Conservation (phyloP, 2,329 filamentous ascomycete species). For the Sporothrix sp. region DNA sequence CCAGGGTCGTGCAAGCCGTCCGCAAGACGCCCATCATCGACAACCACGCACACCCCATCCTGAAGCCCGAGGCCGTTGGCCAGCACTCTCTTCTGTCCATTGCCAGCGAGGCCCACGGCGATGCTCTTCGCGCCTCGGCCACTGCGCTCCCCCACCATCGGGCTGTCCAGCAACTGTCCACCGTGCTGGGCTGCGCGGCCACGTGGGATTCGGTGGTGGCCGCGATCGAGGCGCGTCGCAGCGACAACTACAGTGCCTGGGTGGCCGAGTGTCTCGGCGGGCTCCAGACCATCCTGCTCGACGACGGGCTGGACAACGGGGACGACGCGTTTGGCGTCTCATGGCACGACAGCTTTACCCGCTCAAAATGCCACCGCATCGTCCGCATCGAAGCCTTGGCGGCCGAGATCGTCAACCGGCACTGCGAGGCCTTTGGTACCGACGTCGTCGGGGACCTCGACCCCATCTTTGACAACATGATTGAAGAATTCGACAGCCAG, state of each 20-base stretch:
- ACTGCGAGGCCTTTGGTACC: conserved; percentile 26
- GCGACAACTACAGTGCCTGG: conserved; percentile 44
- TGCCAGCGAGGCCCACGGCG: conserved; percentile 61
- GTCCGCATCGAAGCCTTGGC: conserved; percentile 69
- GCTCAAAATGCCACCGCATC: conserved; percentile 58
- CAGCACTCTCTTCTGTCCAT: conserved; percentile 48
- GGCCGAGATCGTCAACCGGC: conserved; percentile 46
- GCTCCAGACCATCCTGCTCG: conserved; percentile 66
- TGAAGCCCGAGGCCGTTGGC: conserved; percentile 40
- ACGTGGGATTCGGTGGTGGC: conserved; percentile 48
- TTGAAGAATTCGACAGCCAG: conserved; percentile 38
- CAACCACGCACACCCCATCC: conserved; percentile 61
- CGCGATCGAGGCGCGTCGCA: conserved; percentile 33
- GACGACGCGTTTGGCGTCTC: conserved; percentile 47
- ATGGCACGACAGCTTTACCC: conserved; percentile 58
- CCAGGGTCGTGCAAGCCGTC: conserved; percentile 33
- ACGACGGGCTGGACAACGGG: conserved; percentile 57
- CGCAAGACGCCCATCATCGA: conserved; percentile 56
- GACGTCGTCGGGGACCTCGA: conserved; percentile 27
- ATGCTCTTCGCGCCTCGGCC: conserved; percentile 52
- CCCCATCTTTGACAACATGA: conserved; percentile 33
- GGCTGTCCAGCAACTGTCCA: conserved; percentile 57
- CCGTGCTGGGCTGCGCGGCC: conserved; percentile 53
- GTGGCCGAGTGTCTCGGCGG: conserved; percentile 56
- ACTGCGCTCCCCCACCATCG: conserved; percentile 60